These are phyloP conservation scores for Blastobotrys americana DNA, from an alignment of 805 yeast species.

Conservation along the genomic window DNA sequence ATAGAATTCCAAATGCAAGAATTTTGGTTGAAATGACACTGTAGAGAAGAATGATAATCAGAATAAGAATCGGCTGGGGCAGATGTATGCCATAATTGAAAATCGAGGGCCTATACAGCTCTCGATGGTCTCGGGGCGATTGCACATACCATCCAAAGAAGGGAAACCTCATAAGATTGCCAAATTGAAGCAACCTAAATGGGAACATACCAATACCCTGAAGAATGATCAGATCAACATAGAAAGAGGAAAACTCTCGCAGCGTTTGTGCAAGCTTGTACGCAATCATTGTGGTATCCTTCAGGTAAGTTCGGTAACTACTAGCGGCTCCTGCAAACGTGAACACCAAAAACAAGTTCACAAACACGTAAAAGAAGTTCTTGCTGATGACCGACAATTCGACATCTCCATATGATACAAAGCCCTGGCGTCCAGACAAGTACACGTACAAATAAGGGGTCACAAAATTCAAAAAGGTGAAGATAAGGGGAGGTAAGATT, in stretches of 20 bases:
- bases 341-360: slow-evolving; percentile 86
- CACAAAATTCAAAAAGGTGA: slow-evolving; percentile 72
- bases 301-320: slow-evolving; percentile 66
- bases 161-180: slow-evolving; percentile 69
- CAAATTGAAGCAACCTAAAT: slow-evolving; percentile 71
- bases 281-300: slow-evolving; percentile 87
- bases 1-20: slow-evolving; percentile 72
- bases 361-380: slow-evolving; percentile 90
- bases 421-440: slow-evolving; percentile 79
- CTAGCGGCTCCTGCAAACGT: slow-evolving; percentile 91
- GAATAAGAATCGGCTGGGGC: slow-evolving; percentile 84
- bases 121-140: slow-evolving; percentile 76
- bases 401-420: slow-evolving; percentile 85
- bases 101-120: slow-evolving; percentile 77
- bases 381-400: slow-evolving; percentile 85
- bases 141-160: slow-evolving; percentile 55
- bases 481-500: slow-evolving; percentile 81
- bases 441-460: slow-evolving; percentile 84
- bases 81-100: slow-evolving; percentile 86
- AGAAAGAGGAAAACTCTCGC: slow-evolving; percentile 72
- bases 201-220: slow-evolving; percentile 89
- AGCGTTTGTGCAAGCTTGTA: slow-evolving; percentile 77
- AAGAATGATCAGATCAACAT: slow-evolving; percentile 76
- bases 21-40: slow-evolving; percentile 87
- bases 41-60: slow-evolving; percentile 78